A percentile compares a stretch with the other conserved stretches of the same genome.
These are phyloP conservation scores for Picea glauca DNA, from an alignment of 75 land plant genomes.

Conservation along the genomic window DNA sequence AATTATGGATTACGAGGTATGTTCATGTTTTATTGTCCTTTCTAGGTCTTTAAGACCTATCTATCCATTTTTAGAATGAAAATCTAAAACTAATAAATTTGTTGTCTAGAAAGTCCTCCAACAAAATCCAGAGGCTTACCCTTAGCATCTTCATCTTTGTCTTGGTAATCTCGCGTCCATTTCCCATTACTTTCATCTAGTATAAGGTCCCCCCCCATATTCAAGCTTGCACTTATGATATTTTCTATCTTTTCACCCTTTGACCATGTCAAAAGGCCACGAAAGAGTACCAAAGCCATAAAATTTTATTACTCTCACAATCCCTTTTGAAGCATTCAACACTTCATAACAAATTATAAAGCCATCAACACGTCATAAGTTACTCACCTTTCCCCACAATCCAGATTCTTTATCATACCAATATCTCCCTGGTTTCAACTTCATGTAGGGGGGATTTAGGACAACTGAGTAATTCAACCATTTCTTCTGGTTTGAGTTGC, in stretches of 20 bases:
- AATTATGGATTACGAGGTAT: slow-evolving; percentile 81
- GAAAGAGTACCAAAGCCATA: not conserved
- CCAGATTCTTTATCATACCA: slow-evolving; percentile 96
- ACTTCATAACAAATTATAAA: not conserved
- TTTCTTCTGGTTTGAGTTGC: slow-evolving; percentile 61
- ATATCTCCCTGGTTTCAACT: slow-evolving; percentile 83
- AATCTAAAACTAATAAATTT: too few species aligned
- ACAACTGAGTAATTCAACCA: slow-evolving; percentile 73
- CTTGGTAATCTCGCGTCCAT: slow-evolving; percentile 86
- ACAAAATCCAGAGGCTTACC: too few species aligned
- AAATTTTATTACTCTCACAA: not conserved
- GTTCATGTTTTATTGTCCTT: too few species aligned
- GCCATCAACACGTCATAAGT: not conserved
- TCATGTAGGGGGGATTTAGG: slow-evolving; percentile 45
- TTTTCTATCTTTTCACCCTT: slow-evolving; percentile 81
- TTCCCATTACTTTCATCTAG: slow-evolving; percentile 78
- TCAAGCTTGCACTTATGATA: slow-evolving; percentile 71
- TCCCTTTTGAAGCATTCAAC: not conserved
- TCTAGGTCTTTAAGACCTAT: too few species aligned
- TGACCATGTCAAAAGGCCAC: not conserved
- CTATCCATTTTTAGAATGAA: too few species aligned
- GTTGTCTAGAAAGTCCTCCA: too few species aligned
- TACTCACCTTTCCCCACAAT: slow-evolving; percentile 88
- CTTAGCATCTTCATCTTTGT: slow-evolving; percentile 64
- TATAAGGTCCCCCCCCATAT: slow-evolving; percentile 60